A percentile compares a stretch with the other conserved stretches of the same genome.
phyloP scores from a whole-genome alignment of 768 basidiomycete genomes.

The Mycena maculata region DNA sequence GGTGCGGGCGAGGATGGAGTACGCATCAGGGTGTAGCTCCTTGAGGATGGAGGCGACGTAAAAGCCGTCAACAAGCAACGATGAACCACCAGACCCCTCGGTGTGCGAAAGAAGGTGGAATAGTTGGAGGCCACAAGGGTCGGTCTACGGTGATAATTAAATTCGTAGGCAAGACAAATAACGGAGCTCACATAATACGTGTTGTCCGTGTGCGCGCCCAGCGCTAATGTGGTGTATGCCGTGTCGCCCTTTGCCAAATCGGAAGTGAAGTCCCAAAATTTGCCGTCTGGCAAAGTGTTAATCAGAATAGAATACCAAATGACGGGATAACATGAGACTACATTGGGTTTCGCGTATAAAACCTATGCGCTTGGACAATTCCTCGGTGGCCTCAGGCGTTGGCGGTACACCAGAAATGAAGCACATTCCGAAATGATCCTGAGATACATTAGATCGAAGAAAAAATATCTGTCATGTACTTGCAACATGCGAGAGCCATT shows the following conservation, averaged over 20 bases:
- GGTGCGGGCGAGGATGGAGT: slow-evolving; percentile 73
- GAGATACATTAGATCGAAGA: slow-evolving; percentile 7
- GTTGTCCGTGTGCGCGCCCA: slow-evolving; percentile 84
- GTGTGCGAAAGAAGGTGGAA: slow-evolving; percentile 93
- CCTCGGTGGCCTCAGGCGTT: slow-evolving; percentile 87
- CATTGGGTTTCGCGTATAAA: slow-evolving; percentile 89
- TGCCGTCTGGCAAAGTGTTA: slow-evolving; percentile 70
- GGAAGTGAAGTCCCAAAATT: slow-evolving; percentile 97
- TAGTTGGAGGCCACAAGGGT: slow-evolving; percentile 94
- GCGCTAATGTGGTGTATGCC: slow-evolving; percentile 90
- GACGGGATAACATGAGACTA: slow-evolving; percentile 32
- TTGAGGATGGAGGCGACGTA: slow-evolving; percentile 87
- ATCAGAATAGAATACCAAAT: background rate
- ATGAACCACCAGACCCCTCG: slow-evolving; percentile 85
- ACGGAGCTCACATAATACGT: slow-evolving; percentile 69
- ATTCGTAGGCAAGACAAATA: background rate
- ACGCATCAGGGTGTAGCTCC: slow-evolving; percentile 76
- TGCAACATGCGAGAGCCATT: slow-evolving; percentile 86
- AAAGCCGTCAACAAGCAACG: slow-evolving; percentile 96
- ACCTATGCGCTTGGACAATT: slow-evolving; percentile 78
- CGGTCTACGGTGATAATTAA: slow-evolving; percentile 64
- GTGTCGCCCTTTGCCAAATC: slow-evolving; percentile 92
- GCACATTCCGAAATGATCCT: slow-evolving; percentile 92
- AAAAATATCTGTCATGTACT: slow-evolving; percentile 42
- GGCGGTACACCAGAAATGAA: slow-evolving; percentile 85